Percentiles rank a stretch among this genome's conserved stretches.
phyloP scores from a whole-genome alignment of 768 basidiomycete genomes.

The Rhizopogon roseolus region DNA sequence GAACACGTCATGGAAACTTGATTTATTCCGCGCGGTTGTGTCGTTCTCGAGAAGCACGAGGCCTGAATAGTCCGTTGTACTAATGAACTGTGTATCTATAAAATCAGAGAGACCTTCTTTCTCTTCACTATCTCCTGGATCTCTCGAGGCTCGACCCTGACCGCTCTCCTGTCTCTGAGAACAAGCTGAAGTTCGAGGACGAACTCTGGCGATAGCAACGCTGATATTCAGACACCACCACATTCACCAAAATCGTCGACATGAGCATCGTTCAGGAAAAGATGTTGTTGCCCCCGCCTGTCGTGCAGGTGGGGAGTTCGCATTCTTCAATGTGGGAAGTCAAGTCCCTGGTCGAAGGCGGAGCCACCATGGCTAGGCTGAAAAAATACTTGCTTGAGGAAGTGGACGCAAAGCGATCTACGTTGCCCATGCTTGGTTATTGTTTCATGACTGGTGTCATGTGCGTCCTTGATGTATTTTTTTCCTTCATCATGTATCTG shows the following conservation, averaged over 20 bases:
- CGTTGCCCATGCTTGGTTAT: slow-evolving; percentile 50
- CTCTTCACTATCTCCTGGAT: neutral
- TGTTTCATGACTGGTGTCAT: slow-evolving; percentile 74
- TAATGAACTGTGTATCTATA: too few relatives aligned
- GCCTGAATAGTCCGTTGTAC: neutral
- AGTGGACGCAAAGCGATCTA: slow-evolving; percentile 22
- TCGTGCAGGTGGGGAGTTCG: neutral
- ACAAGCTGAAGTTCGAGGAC: neutral
- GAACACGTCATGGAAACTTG: neutral
- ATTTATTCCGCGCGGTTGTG: neutral
- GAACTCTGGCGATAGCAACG: neutral
- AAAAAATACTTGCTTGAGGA: slow-evolving; percentile 5
- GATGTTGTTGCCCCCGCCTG: slow-evolving; percentile 3
- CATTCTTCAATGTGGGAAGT: neutral
- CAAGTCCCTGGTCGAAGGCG: neutral
- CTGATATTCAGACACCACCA: too few relatives aligned
- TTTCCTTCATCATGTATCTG: neutral
- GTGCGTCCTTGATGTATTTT: slow-evolving; percentile 30
- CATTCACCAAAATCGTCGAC: neutral
- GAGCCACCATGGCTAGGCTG: neutral
- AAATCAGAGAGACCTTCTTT: too few relatives aligned
- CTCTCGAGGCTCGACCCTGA: too few relatives aligned
- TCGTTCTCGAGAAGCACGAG: neutral
- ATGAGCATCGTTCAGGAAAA: neutral
- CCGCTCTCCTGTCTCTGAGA: neutral